Conservation (phyloP, 371 early-diverging fungal species). For the Polyrhizophydium stewartii region DNA sequence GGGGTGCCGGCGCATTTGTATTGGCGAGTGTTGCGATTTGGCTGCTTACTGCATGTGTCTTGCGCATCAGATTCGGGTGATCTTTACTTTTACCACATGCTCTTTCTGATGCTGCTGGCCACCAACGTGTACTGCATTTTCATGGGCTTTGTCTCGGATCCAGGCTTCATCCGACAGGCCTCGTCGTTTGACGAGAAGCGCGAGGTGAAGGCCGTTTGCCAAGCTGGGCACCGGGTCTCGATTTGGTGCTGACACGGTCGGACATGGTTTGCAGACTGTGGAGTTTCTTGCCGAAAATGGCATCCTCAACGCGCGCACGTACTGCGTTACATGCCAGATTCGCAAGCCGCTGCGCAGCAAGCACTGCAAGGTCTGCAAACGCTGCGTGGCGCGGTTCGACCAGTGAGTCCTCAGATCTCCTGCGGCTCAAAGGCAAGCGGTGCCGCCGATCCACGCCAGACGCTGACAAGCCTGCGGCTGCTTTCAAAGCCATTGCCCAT, state of each 20-base stretch:
- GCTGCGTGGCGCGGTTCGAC: conserved; percentile 98
- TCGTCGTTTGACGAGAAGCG: conserved; percentile 15
- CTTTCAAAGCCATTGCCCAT: conserved; percentile 83
- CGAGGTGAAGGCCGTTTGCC: too few relatives aligned
- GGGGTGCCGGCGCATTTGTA: neutral
- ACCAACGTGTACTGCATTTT: conserved; percentile 68
- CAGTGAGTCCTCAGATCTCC: conserved; percentile 58
- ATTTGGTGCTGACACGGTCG: conserved; percentile 20
- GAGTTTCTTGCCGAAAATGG: conserved; percentile 65
- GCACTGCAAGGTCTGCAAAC: conserved; percentile 95
- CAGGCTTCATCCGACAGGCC: conserved; percentile 70
- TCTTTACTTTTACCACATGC: conserved; percentile 54
- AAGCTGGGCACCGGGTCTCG: neutral
- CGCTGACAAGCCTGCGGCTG: neutral
- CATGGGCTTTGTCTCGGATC: conserved; percentile 67
- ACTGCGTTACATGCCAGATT: conserved; percentile 68
- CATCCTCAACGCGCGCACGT: conserved; percentile 67
- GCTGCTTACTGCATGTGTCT: too few relatives aligned
- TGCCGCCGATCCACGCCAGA: too few relatives aligned
- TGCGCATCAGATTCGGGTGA: conserved; percentile 55
- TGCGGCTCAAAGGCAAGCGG: too few relatives aligned
- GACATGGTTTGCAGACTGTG: conserved; percentile 48
- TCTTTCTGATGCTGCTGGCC: conserved; percentile 54
- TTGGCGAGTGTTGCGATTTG: neutral
- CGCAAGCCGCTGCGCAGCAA: conserved; percentile 92